Evolutionary conservation across 192 early-diverging fungal species (phyloP), one percentile per base, ranked within the genome.

Genomic region (Coemansia sp.): DNA sequence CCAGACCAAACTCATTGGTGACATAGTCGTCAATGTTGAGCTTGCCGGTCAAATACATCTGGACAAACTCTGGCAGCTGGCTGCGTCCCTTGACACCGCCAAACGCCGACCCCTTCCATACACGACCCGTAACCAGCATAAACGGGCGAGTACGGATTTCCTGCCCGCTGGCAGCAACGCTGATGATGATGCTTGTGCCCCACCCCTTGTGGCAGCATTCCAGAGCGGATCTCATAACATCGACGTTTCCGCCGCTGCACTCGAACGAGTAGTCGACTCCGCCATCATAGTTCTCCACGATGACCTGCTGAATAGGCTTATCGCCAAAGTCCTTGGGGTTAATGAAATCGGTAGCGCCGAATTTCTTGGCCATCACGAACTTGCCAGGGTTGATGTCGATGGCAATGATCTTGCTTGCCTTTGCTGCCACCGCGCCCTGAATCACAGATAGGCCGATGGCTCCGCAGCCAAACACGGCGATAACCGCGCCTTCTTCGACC

Each of bases 221-320:
- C 44, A 98, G 78, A 16, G 94, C 96, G 20, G 94, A 85, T 41
- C 96, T 85, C 96, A 98, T 98, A 23, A 96, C 88, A 37, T 89
- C 66, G 18, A 88, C 83, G 50, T 96, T 96, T 50, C 89, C 79
- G 6, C 88, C 96, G 58, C 91, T 91, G 81, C 92, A 94, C 67
- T 98, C 96, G 58, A 98, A 97, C 31, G 92, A 91, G 65, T 96
- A 94, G 64, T 98, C 96, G 26, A 94, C 84, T 41, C 96, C 96
- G 59, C 96, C 94, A 59, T 95, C 94, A 21, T 91, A 94, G 70
- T 91, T 84, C 21, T 93, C 91, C 20, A 93, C 86, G 58, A 98
- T 81, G 49, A 91, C 82, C 38, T 86, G 72, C 63, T 93, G 91
- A 51, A 94, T 88, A 5, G 88, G 84, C 51, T 81, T 83, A 49